Base-by-base conservation (phyloP, 148 eudicot genomes). In the Spergularia marina region DNA sequence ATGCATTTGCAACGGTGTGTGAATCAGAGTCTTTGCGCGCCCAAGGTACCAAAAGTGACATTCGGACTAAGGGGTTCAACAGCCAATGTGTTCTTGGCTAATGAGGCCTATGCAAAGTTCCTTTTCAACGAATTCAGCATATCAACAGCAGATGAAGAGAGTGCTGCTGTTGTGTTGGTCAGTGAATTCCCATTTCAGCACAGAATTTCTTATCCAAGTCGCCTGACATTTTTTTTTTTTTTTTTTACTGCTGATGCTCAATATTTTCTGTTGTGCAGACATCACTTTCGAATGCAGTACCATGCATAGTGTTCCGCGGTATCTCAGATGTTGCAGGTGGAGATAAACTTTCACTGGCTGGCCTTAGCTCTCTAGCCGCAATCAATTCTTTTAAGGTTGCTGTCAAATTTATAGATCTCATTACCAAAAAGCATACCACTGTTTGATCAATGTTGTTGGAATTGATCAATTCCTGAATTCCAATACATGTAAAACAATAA, bases 121-220 rank as follows among this genome's bases (percentile, higher is more conserved):
- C 87, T 89, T 39, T 76, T 61, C 60, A 52, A 78, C 15, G 73
- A 85, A 71, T 78, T 85, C 80, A 82, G 81, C 68, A 76, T 89
- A 39, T 89, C 90, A 40, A 86, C 83, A 1, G 85, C 76, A 11
- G 92, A 89, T 39, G 92, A 86, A 77, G 92, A 89, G 82, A 89
- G 90, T 77, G 87, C 85, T 20, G 90, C 92, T 25, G 68, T 89
- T 6, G 78, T 85, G 17, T 71, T 85, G 76, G 83, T 81, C 5
- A 60, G 77, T 81, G 14, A 47, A 34, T n/a, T 49, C 61, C 52
- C 3, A 10, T 65, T 59, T 10, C 18, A 25, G 12, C 51, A 25
- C n/a, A n/a, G 49, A 58, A 10, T 14, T 39, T 0, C 18, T 11
- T 13, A 10, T 57, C 13, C 41, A 30, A 53, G 13, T 16, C 7